A percentile compares a stretch with the other conserved stretches of the same genome.
Evolutionary conservation across 2,329 filamentous ascomycete species (phyloP).

Genomic region (Phyllosticta citrichinensis): DNA sequence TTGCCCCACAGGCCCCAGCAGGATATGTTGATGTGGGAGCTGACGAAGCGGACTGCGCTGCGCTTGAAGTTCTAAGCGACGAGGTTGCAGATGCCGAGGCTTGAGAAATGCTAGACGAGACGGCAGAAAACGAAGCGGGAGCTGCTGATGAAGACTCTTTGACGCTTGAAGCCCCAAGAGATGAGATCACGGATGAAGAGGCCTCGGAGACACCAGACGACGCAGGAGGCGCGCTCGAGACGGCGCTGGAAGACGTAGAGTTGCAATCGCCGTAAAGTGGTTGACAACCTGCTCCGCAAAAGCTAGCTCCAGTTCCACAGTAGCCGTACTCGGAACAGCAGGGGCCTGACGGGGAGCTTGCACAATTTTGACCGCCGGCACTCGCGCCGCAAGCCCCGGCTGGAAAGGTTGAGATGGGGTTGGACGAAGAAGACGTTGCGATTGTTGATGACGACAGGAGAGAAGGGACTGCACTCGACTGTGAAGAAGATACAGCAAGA

Average conservation of each 20-base stretch:
- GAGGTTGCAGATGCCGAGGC: no score
- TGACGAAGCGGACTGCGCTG: not conserved
- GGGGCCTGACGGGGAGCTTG: not conserved
- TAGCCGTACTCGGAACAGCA: slow-evolving; percentile 4
- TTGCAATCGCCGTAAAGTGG: slow-evolving; percentile 27
- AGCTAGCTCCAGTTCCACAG: slow-evolving; percentile 14
- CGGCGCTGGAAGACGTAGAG: not conserved
- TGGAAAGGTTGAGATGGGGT: not conserved
- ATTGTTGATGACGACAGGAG: not conserved
- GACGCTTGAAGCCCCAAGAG: no score
- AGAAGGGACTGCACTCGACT: not conserved
- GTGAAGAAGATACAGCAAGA: not conserved
- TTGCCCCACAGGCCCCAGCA: not conserved
- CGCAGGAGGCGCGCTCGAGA: not conserved
- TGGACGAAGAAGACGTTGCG: not conserved
- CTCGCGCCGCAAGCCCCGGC: not conserved
- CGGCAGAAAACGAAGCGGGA: not conserved
- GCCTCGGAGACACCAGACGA: not conserved
- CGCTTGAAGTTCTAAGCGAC: not conserved
- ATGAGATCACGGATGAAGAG: not conserved
- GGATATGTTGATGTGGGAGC: not conserved
- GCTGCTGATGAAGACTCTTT: no score
- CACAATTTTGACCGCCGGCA: not conserved
- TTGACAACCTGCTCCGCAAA: slow-evolving; percentile 32
- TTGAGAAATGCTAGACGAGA: not conserved